phyloP scores from a whole-genome alignment of 1,284 basidiomycete genomes.

The Pseudozyma thailandica region DNA sequence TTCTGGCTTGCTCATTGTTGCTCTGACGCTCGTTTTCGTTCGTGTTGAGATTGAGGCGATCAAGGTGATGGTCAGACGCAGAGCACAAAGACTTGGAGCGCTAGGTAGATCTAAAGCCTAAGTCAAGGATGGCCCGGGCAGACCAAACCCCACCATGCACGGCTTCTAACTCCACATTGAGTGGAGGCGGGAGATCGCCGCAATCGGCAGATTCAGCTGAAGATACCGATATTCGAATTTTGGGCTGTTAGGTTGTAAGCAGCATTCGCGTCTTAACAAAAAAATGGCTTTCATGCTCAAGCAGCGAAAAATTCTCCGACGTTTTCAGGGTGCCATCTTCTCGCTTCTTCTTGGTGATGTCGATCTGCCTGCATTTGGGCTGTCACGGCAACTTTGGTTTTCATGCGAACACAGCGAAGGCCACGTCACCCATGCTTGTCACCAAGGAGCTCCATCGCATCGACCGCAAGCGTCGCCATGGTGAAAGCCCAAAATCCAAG shows the following conservation, averaged over 20 bases:
- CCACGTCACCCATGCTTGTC: no score
- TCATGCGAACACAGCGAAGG: no score
- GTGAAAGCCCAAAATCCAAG: no score
- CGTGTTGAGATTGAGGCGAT: no score
- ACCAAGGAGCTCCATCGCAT: no score
- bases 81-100: no score
- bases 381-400: no score
- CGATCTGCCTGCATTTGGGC: not conserved
- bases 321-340: constrained; percentile 17
- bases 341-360: not conserved
- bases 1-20: constrained; percentile 45
- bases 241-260: not conserved
- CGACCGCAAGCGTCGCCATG: no score
- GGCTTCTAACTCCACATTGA: no score
- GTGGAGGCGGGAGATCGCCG: constrained; percentile 29
- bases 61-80: no score
- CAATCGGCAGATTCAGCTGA: not conserved
- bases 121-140: constrained; percentile 28
- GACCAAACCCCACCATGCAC: not conserved
- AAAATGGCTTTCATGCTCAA: not conserved
- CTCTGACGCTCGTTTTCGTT: not conserved
- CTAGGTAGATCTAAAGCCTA: no score
- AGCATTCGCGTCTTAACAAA: not conserved
- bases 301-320: constrained; percentile 21
- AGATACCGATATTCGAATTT: no score